Percentiles rank a stretch among this genome's conserved stretches.
Evolutionary conservation across 306 rosid species (phyloP).

Genomic region (Vachellia collinsii): DNA sequence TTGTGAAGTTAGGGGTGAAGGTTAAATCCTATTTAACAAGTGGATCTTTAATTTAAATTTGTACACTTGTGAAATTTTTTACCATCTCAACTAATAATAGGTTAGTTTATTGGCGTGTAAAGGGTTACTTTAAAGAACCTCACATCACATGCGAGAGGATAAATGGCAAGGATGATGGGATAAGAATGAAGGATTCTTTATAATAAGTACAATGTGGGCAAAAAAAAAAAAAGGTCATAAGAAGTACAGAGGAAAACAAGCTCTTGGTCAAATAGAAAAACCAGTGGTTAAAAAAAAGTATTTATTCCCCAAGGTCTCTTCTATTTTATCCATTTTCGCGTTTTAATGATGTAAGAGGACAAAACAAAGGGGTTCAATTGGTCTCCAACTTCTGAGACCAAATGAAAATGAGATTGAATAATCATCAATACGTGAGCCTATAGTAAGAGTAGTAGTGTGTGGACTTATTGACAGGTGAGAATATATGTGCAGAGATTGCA

Average conservation of each 20-base stretch:
- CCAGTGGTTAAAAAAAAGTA: not conserved
- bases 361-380: slow-evolving; percentile 49
- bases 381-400: slow-evolving; percentile 55
- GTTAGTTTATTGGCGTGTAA: not conserved
- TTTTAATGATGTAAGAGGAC: slow-evolving; percentile 32
- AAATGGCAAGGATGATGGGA: slow-evolving; percentile 2
- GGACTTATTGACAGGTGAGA: slow-evolving; percentile 43
- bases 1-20: too few relatives aligned
- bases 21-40: too few relatives aligned
- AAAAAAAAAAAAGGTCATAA: too few relatives aligned
- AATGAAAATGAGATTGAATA: slow-evolving; percentile 36
- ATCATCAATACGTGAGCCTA: slow-evolving; percentile 44
- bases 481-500: slow-evolving; percentile 23
- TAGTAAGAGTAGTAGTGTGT: slow-evolving; percentile 19
- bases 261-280: not conserved
- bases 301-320: not conserved
- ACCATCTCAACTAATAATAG: too few relatives aligned
- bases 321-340: not conserved
- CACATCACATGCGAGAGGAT: not conserved
- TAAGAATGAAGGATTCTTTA: slow-evolving; percentile 11
- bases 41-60: too few relatives aligned
- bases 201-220: too few relatives aligned
- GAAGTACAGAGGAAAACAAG: not conserved
- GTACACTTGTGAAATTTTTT: too few relatives aligned
- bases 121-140: not conserved